Base-by-base conservation (phyloP, 768 basidiomycete genomes). In the Lentinula aciculospora region DNA sequence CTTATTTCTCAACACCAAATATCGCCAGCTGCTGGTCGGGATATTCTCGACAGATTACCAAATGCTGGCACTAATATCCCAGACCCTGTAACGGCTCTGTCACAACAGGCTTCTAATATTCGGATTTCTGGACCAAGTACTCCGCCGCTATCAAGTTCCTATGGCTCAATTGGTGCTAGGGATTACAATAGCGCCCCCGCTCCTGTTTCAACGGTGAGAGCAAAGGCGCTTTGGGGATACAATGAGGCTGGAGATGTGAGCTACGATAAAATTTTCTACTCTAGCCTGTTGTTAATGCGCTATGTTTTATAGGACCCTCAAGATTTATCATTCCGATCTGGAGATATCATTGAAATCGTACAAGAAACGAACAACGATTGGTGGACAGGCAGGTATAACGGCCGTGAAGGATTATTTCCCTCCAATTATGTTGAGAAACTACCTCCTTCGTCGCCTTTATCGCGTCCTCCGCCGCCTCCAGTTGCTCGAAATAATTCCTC, bases 341-440 rank as follows among this genome's bases (percentile, higher is more conserved):
- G 91, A 3, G 93, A 94, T 65, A 74, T 83, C 45, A 81, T 96
- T 58, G 88, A 91, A 58, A 78, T 96, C 58, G 68, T 89, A 40
- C 81, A 86, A 58, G 89, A 94, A 67, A 88, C 83, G 45, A 92
- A 94, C 58, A 76, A 76, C 3, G 93, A 94, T 68, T 94, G 93
- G 93, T 96, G 91, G 92, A 82, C 79, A 7, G 92, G 93, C 27
- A 76, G 70, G 59, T 64, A 78, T 57, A 79, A 84, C 32, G 85
- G 85, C 25, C 77, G 73, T 58, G 80, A 85, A 56, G 92, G 86
- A 3, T 77, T 94, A 36, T 91, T 94, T 76, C 93, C 92, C 0
- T 79, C 86, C 12, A 82, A 81, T 61, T 81, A 90, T 55, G 88
- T 91, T 39, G 83, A 90, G 72, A 85, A 80, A 64, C 57, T 80